Percentiles rank a stretch among this genome's conserved stretches.
Conservation (phyloP, 805 yeast genomes). For the Yarrowia sp. region DNA sequence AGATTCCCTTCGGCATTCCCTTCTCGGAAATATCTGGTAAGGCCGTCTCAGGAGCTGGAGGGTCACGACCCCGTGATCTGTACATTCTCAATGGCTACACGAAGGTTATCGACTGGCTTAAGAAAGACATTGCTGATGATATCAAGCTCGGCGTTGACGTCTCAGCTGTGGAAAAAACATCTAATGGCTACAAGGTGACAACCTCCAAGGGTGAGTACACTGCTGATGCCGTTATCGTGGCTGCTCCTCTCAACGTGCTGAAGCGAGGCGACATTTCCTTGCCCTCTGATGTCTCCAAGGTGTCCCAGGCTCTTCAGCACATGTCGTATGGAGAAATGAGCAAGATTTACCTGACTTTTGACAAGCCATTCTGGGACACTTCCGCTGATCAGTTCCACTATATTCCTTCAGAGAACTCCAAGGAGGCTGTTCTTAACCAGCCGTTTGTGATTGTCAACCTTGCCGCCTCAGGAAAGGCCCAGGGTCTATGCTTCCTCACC, state of each 20-base stretch:
- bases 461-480: constrained; percentile 31
- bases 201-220: constrained; percentile 26
- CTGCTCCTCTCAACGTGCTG: constrained; percentile 36
- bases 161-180: constrained; percentile 21
- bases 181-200: constrained; percentile 14
- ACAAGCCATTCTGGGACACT: constrained; percentile 35
- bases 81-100: constrained; percentile 18
- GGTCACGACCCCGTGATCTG: constrained; percentile 8
- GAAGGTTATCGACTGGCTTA: constrained; percentile 20
- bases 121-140: neutral
- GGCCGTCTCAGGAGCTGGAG: constrained; percentile 12
- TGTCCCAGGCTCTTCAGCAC: constrained; percentile 28
- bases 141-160: constrained; percentile 29
- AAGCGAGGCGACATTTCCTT: constrained; percentile 31
- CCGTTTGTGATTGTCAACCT: constrained; percentile 30
- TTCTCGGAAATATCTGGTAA: constrained; percentile 5
- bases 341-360: constrained; percentile 36
- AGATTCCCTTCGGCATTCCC: constrained; percentile 3
- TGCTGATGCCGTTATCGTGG: constrained; percentile 34
- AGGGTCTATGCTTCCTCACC: constrained; percentile 31
- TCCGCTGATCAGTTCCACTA: constrained; percentile 33
- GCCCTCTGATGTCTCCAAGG: constrained; percentile 31
- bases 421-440: constrained; percentile 29
- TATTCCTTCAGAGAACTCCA: constrained; percentile 29
- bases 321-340: constrained; percentile 35